Percentiles rank a stretch among this genome's conserved stretches.
These are phyloP conservation scores for Aspergillus eucalypticola DNA, from an alignment of 2,329 filamentous ascomycete species.

Conservation along the genomic window DNA sequence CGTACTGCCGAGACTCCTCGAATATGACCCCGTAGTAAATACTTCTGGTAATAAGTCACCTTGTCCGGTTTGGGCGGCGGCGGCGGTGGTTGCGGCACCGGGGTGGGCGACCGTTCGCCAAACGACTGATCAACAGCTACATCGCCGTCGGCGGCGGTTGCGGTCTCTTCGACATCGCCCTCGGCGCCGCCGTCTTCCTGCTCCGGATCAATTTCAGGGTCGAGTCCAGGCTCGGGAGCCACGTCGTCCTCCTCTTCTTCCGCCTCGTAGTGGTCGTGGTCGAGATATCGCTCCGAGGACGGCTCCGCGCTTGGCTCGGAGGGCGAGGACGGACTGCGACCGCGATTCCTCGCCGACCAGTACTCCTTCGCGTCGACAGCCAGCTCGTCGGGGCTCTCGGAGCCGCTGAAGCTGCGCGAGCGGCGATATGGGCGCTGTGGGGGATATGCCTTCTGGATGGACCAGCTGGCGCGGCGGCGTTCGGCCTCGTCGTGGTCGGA, in stretches of 20 bases:
- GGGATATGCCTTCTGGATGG: constrained; percentile 31
- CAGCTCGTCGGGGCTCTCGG: constrained; percentile 50
- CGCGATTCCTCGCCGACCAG: constrained; percentile 33
- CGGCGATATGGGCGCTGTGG: constrained; percentile 30
- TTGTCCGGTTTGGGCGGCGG: constrained; percentile 54
- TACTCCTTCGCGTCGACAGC: constrained; percentile 40
- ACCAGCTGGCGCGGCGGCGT: constrained; percentile 40
- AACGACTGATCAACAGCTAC: constrained; percentile 19
- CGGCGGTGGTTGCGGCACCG: constrained; percentile 42
- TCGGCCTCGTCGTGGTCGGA: constrained; percentile 39
- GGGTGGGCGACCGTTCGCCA: constrained; percentile 35
- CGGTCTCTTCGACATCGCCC: constrained; percentile 23
- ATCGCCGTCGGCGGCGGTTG: constrained; percentile 18
- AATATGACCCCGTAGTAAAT: constrained; percentile 74
- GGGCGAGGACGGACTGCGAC: constrained; percentile 26
- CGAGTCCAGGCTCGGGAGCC: neutral
- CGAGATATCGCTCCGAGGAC: neutral
- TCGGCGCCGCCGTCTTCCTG: constrained; percentile 7
- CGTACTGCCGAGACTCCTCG: constrained; percentile 80
- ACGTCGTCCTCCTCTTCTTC: neutral
- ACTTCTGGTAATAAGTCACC: constrained; percentile 68
- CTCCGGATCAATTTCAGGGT: neutral
- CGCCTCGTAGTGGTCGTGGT: neutral
- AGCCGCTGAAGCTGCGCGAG: constrained; percentile 33
- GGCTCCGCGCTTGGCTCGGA: neutral